These are phyloP conservation scores for Ogataea methanolica DNA, from an alignment of 805 yeast genomes.

Conservation along the genomic window DNA sequence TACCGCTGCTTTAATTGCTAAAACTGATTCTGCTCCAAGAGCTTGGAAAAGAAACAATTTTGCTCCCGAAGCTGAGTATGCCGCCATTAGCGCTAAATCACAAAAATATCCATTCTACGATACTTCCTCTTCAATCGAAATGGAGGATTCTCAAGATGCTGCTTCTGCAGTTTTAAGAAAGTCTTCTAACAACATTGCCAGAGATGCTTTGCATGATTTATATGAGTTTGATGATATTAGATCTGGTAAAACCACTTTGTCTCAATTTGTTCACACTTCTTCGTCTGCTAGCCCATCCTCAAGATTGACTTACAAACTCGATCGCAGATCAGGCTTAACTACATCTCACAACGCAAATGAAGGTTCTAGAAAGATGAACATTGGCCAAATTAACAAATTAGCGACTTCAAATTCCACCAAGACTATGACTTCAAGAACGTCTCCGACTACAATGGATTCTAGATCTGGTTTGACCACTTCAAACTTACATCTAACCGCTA, in stretches of 20 bases:
- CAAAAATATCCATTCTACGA: constrained; percentile 27
- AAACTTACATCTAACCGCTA: constrained; percentile 32
- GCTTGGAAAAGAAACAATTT: constrained; percentile 44
- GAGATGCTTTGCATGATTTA: constrained; percentile 34
- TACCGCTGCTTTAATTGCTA: constrained; percentile 53
- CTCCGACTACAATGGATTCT: constrained; percentile 34
- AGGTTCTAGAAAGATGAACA: constrained; percentile 27
- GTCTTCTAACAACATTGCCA: constrained; percentile 26
- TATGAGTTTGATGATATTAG: constrained; percentile 41
- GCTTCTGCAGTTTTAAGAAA: constrained; percentile 38
- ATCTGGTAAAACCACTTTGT: constrained; percentile 33
- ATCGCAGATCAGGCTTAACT: constrained; percentile 23
- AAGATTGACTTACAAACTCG: constrained; percentile 12
- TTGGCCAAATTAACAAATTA: constrained; percentile 23
- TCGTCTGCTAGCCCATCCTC: constrained; percentile 1
- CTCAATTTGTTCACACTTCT: constrained; percentile 20
- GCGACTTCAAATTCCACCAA: constrained; percentile 38
- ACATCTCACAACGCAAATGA: constrained; percentile 26
- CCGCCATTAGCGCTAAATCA: constrained; percentile 35
- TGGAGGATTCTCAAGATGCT: constrained; percentile 35
- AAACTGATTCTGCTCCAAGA: constrained; percentile 40
- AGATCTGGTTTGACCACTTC: constrained; percentile 30
- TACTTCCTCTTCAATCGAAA: constrained; percentile 26
- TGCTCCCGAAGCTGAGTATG: constrained; percentile 45
- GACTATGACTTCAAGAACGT: constrained; percentile 40